Evolutionary conservation across 129 eudicot species (phyloP), one percentile per base, ranked within the genome.

Genomic region (Flaveria ramosissima): DNA sequence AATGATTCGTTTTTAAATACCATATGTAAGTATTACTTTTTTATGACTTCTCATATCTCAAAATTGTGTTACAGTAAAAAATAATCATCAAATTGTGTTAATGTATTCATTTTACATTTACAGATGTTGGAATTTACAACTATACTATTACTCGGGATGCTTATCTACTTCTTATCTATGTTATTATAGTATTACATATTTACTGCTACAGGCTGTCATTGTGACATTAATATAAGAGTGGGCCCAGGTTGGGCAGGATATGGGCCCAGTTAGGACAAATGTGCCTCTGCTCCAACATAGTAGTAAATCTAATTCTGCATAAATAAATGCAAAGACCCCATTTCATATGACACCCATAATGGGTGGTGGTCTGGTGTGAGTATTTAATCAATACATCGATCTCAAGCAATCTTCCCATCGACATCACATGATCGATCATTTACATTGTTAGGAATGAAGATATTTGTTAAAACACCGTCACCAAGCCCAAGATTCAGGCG

Each of bases 251-350:
- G 7, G 65, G 24, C 61, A 60, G 60, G 60, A 20, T 7, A 47
- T 76, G 73, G 73, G 80, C 9, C 72, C 79, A 23, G 51, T 3
- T 59, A 36, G 23, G 23, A 68, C 76, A 30, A 70, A 70, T 70
- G 60, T 78, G 82, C 71, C 51, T 30, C 26, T 70, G 71, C n/a
- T 59, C 64, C 53, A 70, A 78, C 65, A 68, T 36, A 46, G 50
- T 20, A 26, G 79, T 76, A 76, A 71, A 56, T 36, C 55, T 20
- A 20, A 21, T 23, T 39, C 32, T 16, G 15, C 24, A 61, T 24
- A 46, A 36, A 65, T 76, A 76, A 78, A 78, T 70, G 77, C 82
- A 47, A 47, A 78, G 72, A 60, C 82, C 77, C 82, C 65, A 71
- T 70, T 46, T 78, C 82, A 26, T 78, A 78, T 70, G 72, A 78